Percentiles rank a stretch among this genome's conserved stretches.
Evolutionary conservation across 345 rosid species (phyloP).

Genomic region (Aquilaria yunnanensis): DNA sequence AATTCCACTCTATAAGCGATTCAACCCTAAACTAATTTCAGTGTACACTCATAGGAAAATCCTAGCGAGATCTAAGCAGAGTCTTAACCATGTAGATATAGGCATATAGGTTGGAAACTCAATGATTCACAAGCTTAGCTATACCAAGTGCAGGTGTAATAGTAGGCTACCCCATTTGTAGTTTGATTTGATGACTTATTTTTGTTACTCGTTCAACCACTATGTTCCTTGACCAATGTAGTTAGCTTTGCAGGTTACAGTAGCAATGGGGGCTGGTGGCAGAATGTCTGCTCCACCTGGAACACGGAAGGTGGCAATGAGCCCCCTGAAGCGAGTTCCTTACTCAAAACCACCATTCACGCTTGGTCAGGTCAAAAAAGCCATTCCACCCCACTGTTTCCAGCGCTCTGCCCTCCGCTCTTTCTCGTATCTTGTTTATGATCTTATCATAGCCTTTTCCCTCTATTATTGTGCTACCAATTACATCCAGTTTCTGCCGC

Average conservation of each 20-base stretch:
- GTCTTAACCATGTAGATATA: too few relatives aligned
- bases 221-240: too few relatives aligned
- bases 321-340: constrained; percentile 48
- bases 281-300: constrained; percentile 45
- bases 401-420: constrained; percentile 70
- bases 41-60: too few relatives aligned
- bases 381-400: constrained; percentile 91
- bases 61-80: too few relatives aligned
- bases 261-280: constrained; percentile 85
- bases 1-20: too few relatives aligned
- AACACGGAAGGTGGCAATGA: constrained; percentile 26
- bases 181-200: too few relatives aligned
- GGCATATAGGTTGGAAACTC: too few relatives aligned
- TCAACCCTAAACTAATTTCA: too few relatives aligned
- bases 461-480: constrained; percentile 50
- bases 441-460: constrained; percentile 46
- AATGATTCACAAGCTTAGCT: too few relatives aligned
- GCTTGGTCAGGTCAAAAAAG: constrained; percentile 59
- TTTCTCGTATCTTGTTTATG: constrained; percentile 58
- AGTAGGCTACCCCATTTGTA: too few relatives aligned
- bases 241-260: constrained; percentile 21
- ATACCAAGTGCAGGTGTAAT: too few relatives aligned
- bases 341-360: constrained; percentile 65
- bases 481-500: constrained; percentile 52
- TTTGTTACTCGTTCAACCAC: too few relatives aligned